Base-by-base conservation (phyloP, 2,329 filamentous ascomycete genomes). In the Scedosporium aurantiacum region DNA sequence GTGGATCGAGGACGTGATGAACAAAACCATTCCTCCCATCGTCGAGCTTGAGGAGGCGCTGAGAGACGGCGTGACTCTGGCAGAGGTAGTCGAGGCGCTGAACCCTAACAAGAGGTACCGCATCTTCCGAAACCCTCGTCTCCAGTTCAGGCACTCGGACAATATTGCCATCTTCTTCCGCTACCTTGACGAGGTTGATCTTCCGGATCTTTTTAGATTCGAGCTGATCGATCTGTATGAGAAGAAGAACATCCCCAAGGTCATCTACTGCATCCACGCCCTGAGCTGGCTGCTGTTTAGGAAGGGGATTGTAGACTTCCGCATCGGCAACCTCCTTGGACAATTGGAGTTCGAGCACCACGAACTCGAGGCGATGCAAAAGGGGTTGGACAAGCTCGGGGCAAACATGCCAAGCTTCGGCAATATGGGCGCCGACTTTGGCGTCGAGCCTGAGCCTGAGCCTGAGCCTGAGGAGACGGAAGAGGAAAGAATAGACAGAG, bases 181-280 rank as follows among this genome's bases (percentile, higher is more conserved):
- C 62, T 96, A 96, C 66, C 81, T 99, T 1, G 90, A 93, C 65
- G 90, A 97, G 63, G 86, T 97, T 7, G 89, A 96, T 69, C 78
- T 99, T 2, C 94, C 94, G 1, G 95, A 99, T 68, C 82, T 99
- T 18, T 99, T 99, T 73, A 86, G 93, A 62, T 99, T 99, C 72
- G 94, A 99, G 72, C 80, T 97, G 55, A 96, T 97, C 65, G 94
- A 99, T 74, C 77, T 99, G 12, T 99, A 99, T 77, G 95, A 99
- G 75, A 99, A 97, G 79, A 99, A 99, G 76, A 99, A 99, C 69
- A 95, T 97, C 1, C 94, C 94, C 3, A 99, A 97, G 73, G 95
- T 97, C 71, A 99, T 99, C 64, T 96, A 99, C 76, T 99, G 94
- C 71, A 94, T 99, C 60, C 94, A 99, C 69, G 94, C 94, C 0